Evolutionary conservation across 768 basidiomycete species (phyloP).

Genomic region (Leccinum imitatum): DNA sequence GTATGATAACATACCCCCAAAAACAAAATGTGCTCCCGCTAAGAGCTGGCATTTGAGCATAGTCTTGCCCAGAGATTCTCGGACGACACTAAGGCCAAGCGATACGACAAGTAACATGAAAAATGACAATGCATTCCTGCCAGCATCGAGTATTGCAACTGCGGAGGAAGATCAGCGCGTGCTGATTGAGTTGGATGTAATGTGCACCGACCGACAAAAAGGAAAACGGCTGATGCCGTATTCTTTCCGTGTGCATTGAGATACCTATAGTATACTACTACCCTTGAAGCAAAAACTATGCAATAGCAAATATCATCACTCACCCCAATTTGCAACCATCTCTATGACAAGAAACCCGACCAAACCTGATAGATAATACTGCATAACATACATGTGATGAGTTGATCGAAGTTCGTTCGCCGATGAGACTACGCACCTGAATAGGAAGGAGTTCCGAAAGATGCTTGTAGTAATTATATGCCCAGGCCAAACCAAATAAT

Average conservation of each 20-base stretch:
- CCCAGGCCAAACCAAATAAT: conserved; percentile 72
- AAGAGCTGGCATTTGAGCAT: conserved; percentile 85
- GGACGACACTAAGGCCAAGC: conserved; percentile 88
- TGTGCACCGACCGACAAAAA: conserved; percentile 76
- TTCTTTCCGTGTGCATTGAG: conserved; percentile 84
- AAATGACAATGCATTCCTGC: conserved; percentile 90
- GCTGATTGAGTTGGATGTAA: background rate
- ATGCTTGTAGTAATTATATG: conserved; percentile 77
- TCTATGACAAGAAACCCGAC: conserved; percentile 87
- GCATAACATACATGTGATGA: conserved; percentile 2
- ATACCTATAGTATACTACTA: conserved; percentile 86
- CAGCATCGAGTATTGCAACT: conserved; percentile 96
- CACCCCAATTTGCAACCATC: conserved; percentile 91
- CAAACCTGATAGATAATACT: conserved; percentile 92
- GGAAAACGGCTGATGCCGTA: conserved; percentile 78
- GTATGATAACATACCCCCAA: conserved; percentile 69
- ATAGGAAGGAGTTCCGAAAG: conserved; percentile 83
- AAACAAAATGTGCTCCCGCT: conserved; percentile 84
- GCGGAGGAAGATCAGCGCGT: conserved; percentile 5
- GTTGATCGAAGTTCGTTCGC: background rate
- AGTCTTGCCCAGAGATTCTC: conserved; percentile 78
- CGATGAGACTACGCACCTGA: conserved; percentile 51
- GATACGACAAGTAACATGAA: conserved; percentile 93
- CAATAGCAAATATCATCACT: conserved; percentile 18
- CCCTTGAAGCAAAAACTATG: conserved; percentile 5